Base-by-base conservation (phyloP, 768 basidiomycete genomes). In the Melanogaster broomeanus region DNA sequence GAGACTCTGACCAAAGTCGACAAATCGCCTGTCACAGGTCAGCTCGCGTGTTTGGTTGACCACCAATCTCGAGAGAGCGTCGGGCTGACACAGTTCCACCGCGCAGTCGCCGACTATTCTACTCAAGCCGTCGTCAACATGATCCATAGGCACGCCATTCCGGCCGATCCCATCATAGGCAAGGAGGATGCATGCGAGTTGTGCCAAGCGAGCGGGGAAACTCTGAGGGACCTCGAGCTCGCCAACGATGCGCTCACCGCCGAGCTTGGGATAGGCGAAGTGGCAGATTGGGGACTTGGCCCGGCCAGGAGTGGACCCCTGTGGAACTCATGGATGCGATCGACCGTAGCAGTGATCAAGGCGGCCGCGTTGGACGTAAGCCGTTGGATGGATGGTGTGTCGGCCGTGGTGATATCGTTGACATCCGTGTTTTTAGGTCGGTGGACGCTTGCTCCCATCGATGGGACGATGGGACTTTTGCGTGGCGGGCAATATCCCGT, bases 401-500 rank as follows among this genome's bases (percentile, higher is more conserved):
- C 4, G 12, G 24, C 9, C 21, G 16, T 28, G n/a, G 31, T 5
- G 13, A 37, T 28, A 13, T n/a, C 31, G 16, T 34, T 55, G 16
- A 56, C 6, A 18, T 35, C 6, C n/a, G n/a, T n/a, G 39, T 41
- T 4, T 10, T 25, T 42, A 90, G 89, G 88, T 24, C 85, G 89
- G 77, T 93, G 90, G 90, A 89, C 88, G 2, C 82, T 91, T 45
- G 89, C 90, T 66, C 88, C 90, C 45, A 93, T 97, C 51, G 93
- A 96, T 68, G 94, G 94, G 7, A 97, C 93, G 9, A 93, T 91
- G 64, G 94, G 93, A 2, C 95, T 97, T 76, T 76, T 96, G 19
- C 82, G 94, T 4, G 92, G 92, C 4, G 92, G 88, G 51, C 94
- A 97, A 68, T 97, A 93, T 65, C 94, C 93, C 5, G 90, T 97